phyloP scores from a whole-genome alignment of 805 yeast species.

The Candida silvatica region DNA sequence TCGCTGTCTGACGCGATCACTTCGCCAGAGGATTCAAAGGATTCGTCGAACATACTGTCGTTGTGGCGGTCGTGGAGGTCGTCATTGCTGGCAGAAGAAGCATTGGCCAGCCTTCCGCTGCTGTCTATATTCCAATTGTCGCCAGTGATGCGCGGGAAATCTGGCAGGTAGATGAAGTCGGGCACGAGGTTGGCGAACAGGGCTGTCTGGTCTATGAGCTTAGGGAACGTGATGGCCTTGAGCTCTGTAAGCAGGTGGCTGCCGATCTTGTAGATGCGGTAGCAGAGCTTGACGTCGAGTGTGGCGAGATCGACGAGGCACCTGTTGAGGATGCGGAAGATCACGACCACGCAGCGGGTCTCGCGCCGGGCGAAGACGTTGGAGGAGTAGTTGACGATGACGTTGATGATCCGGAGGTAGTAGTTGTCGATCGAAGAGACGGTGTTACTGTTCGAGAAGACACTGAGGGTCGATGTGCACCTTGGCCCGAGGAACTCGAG shows the following conservation, averaged over 20 bases:
- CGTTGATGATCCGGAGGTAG: slow-evolving; percentile 8
- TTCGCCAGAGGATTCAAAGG: too few relatives aligned
- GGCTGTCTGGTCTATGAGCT: slow-evolving; percentile 33
- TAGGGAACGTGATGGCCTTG: slow-evolving; percentile 32
- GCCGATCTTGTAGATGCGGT: slow-evolving; percentile 31
- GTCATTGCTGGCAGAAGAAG: too few relatives aligned
- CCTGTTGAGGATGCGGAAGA: slow-evolving; percentile 38
- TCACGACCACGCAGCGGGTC: slow-evolving; percentile 16
- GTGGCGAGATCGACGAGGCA: slow-evolving; percentile 34
- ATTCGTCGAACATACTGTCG: too few relatives aligned
- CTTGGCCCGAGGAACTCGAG: slow-evolving; percentile 13
- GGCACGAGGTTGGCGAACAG: slow-evolving; percentile 38
- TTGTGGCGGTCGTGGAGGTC: too few relatives aligned
- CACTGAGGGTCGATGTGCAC: slow-evolving; percentile 9
- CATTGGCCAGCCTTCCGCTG: not conserved
- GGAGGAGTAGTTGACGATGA: slow-evolving; percentile 9
- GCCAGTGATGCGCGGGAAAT: slow-evolving; percentile 21
- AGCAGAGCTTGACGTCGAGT: slow-evolving; percentile 28
- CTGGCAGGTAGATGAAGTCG: slow-evolving; percentile 25
- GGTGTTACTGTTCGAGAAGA: slow-evolving; percentile 7
- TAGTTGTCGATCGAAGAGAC: slow-evolving; percentile 5
- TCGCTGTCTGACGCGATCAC: too few relatives aligned
- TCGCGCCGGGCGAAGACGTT: slow-evolving; percentile 17
- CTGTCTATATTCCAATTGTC: slow-evolving; percentile 16
- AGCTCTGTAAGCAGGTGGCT: slow-evolving; percentile 26